phyloP scores from a whole-genome alignment of 148 eudicot genomes.

The Mesembryanthemum crystallinum region DNA sequence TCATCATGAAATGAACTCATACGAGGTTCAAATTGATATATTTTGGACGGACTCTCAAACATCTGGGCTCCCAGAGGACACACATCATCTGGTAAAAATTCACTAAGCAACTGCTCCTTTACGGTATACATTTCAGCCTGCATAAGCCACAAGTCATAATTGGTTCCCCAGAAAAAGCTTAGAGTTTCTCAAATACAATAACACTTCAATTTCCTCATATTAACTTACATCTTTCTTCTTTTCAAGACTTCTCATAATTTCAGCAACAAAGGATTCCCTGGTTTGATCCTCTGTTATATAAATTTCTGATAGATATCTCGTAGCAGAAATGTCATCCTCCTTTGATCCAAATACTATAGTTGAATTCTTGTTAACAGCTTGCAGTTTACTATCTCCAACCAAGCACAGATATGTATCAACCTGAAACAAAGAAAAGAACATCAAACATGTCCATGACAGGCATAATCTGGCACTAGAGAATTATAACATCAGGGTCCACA shows the following conservation, averaged over 20 bases:
- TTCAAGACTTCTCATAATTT: conserved; percentile 61
- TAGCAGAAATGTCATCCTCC: conserved; percentile 75
- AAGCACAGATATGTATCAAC: conserved; percentile 74
- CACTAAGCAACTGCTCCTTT: conserved; percentile 68
- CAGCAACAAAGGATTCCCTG: conserved; percentile 59
- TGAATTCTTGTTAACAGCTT: conserved; percentile 42
- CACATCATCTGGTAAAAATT: conserved; percentile 81
- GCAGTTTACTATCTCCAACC: conserved; percentile 85
- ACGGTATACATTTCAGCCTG: conserved; percentile 55
- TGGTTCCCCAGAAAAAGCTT: too few species aligned
- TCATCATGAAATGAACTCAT: conserved; percentile 47
- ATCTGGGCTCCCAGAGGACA: conserved; percentile 58
- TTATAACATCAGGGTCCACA: neutral
- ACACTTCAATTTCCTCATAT: neutral
- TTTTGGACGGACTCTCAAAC: conserved; percentile 38
- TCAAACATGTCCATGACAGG: conserved; percentile 4
- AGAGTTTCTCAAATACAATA: too few species aligned
- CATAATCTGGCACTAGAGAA: neutral
- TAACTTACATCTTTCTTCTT: conserved; percentile 50
- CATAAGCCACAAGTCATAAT: conserved; percentile 27
- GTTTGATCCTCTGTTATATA: conserved; percentile 59
- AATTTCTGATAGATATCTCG: conserved; percentile 55
- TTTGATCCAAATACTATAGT: conserved; percentile 61
- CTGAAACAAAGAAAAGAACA: conserved; percentile 35
- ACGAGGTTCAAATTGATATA: conserved; percentile 33